These are phyloP conservation scores for Mollisia scopiformis DNA, from an alignment of 2,329 filamentous ascomycete species.

Conservation along the genomic window DNA sequence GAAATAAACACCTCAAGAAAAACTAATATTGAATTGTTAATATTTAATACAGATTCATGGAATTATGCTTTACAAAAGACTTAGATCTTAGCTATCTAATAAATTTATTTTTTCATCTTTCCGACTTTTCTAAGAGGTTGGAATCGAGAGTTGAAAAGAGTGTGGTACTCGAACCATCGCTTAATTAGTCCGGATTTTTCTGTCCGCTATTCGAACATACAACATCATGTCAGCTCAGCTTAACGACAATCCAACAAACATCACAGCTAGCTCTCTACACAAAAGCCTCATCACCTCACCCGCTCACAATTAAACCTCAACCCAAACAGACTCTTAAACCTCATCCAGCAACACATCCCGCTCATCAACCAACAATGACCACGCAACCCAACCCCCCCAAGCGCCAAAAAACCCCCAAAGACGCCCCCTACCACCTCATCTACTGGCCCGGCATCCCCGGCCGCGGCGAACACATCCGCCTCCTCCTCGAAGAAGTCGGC, in stretches of 20 bases:
- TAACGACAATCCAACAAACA: background rate
- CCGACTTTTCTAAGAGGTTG: no score
- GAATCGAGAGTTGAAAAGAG: no score
- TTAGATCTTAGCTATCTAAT: no score
- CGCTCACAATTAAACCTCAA: background rate
- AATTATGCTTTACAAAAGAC: no score
- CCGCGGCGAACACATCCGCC: slow-evolving; percentile 73
- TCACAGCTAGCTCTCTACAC: background rate
- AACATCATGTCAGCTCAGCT: background rate
- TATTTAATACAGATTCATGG: no score
- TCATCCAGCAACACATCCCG: background rate
- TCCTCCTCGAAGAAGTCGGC: slow-evolving; percentile 70
- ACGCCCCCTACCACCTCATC: slow-evolving; percentile 35
- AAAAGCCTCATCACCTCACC: background rate
- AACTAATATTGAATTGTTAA: no score
- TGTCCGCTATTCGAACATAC: background rate
- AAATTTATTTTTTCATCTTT: no score
- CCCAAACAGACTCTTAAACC: background rate
- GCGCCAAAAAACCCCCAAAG: slow-evolving; percentile 47
- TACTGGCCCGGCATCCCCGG: slow-evolving; percentile 57
- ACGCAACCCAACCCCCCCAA: slow-evolving; percentile 33
- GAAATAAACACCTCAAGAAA: no score
- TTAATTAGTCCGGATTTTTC: no score
- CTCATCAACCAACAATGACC: slow-evolving; percentile 7
- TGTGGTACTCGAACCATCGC: no score